A percentile compares a stretch with the other conserved stretches of the same genome.
Evolutionary conservation across 768 basidiomycete genomes (phyloP).

Genomic region (Phylloporus scabripes): DNA sequence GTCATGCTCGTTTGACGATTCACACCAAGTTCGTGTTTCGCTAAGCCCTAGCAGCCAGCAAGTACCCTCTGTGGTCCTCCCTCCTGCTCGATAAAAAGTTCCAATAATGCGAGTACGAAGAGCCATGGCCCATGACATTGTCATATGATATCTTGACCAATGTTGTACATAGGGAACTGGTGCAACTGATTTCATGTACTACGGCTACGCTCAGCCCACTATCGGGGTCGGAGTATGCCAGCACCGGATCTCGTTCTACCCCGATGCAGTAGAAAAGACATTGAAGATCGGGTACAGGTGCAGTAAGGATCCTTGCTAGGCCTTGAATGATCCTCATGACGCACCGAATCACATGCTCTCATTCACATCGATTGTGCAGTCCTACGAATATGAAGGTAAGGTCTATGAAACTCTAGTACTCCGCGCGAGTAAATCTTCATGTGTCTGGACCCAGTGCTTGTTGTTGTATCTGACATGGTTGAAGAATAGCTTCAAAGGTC

Average conservation of each 20-base stretch:
- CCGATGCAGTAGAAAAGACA: slow-evolving; percentile 16
- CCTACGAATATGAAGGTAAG: slow-evolving; percentile 24
- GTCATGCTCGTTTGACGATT: background rate
- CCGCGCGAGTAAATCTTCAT: slow-evolving; percentile 28
- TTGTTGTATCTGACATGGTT: background rate
- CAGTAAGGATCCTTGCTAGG: background rate
- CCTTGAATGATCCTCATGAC: background rate
- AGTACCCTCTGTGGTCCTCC: background rate
- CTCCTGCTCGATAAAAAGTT: too few relatives aligned
- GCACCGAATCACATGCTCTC: background rate
- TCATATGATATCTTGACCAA: slow-evolving; percentile 5
- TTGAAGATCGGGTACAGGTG: slow-evolving; percentile 27
- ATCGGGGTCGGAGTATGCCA: slow-evolving; percentile 25
- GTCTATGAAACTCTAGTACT: slow-evolving; percentile 18
- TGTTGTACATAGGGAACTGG: background rate
- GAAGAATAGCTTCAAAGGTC: slow-evolving; percentile 21
- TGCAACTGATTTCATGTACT: slow-evolving; percentile 1
- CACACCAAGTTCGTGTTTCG: background rate
- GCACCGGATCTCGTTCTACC: slow-evolving; percentile 7
- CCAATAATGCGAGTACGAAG: too few relatives aligned
- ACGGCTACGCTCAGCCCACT: slow-evolving; percentile 23
- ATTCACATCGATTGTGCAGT: slow-evolving; percentile 27
- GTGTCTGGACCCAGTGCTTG: background rate
- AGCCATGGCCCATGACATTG: too few relatives aligned
- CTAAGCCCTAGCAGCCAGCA: background rate